Evolutionary conservation across 805 yeast species (phyloP).

Genomic region (Pichia californica): DNA sequence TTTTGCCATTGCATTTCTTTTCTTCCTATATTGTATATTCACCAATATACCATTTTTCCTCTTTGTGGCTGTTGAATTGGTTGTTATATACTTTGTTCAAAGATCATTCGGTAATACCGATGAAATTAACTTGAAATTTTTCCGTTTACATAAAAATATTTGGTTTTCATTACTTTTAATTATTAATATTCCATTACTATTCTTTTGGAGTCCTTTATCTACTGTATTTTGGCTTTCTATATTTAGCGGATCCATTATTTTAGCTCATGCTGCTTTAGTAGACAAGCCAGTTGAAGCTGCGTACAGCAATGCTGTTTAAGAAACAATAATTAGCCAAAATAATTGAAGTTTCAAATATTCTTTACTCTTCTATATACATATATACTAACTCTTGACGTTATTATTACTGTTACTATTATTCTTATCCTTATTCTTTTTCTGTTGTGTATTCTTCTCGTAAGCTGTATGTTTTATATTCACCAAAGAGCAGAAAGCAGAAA

Average conservation of each 20-base stretch:
- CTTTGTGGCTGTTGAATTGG: conserved; percentile 48
- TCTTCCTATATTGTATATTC: conserved; percentile 71
- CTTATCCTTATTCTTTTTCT: no score
- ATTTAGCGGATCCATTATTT: conserved; percentile 69
- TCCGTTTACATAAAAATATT: conserved; percentile 67
- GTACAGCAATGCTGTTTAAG: conserved; percentile 63
- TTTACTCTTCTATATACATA: no score
- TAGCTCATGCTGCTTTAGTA: conserved; percentile 83
- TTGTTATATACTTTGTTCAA: conserved; percentile 37
- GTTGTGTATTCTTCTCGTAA: no score
- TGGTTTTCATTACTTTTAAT: conserved; percentile 77
- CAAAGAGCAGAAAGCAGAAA: no score
- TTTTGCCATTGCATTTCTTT: conserved; percentile 56
- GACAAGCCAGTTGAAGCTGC: conserved; percentile 96
- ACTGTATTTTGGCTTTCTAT: conserved; percentile 91
- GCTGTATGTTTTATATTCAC: no score
- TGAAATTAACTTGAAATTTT: conserved; percentile 33
- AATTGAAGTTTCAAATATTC: no score
- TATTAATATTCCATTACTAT: conserved; percentile 43
- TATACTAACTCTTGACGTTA: no score
- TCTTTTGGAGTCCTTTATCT: conserved; percentile 83
- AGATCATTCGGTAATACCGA: conserved; percentile 24
- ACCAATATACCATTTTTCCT: conserved; percentile 78
- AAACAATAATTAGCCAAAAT: no score
- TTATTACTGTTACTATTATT: no score